Evolutionary conservation across 2,329 filamentous ascomycete genomes (phyloP).

Genomic region (Cladosporium sp.): DNA sequence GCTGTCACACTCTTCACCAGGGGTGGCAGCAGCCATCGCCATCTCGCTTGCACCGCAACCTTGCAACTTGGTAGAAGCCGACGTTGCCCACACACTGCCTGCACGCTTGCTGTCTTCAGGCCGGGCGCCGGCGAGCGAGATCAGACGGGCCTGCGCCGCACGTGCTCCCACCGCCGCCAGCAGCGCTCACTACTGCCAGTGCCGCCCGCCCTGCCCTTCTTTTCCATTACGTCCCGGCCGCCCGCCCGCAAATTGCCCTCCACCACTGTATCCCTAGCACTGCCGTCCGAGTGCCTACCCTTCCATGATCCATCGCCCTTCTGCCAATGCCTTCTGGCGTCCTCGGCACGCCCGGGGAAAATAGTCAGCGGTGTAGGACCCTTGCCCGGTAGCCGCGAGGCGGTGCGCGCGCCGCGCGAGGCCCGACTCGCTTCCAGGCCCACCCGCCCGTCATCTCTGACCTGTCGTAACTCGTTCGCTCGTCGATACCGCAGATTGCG

Average conservation of each 20-base stretch:
- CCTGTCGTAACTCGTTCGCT: too few species aligned
- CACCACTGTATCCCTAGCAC: background rate
- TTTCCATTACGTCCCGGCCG: background rate
- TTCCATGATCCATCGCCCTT: too few species aligned
- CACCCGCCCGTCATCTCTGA: background rate
- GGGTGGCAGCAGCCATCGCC: background rate
- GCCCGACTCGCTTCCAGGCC: conserved; percentile 2
- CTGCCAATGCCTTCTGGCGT: background rate
- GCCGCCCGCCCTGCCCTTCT: background rate
- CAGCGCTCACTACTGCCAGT: too few species aligned
- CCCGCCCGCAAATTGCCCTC: conserved; percentile 5
- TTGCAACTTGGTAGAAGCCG: background rate
- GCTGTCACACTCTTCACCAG: conserved; percentile 6
- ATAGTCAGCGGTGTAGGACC: background rate
- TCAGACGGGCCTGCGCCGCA: background rate
- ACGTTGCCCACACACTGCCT: too few species aligned
- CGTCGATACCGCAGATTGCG: too few species aligned
- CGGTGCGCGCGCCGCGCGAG: conserved; percentile 7
- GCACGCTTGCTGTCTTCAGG: conserved; percentile 9
- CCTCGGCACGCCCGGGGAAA: conserved; percentile 10
- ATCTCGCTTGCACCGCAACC: conserved; percentile 7
- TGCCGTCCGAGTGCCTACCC: too few species aligned
- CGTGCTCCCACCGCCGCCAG: background rate
- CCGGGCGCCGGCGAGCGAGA: conserved; percentile 1
- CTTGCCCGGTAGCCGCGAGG: conserved; percentile 3